phyloP scores from a whole-genome alignment of 805 yeast genomes.

The Kodamaea restingae region DNA sequence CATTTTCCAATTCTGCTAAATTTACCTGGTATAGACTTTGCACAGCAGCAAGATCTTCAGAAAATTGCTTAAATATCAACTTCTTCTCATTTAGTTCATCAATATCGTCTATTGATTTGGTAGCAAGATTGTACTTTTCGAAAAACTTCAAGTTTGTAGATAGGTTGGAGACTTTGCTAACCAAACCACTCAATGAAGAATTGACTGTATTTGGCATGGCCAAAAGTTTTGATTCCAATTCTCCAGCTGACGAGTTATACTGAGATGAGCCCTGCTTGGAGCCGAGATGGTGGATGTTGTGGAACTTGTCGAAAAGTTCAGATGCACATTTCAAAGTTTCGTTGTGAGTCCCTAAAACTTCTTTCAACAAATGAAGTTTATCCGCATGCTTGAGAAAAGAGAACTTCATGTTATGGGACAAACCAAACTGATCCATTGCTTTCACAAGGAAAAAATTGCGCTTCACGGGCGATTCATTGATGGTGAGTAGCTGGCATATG shows the following conservation, averaged over 20 bases:
- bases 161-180: slow-evolving; percentile 28
- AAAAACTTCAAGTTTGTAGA: slow-evolving; percentile 35
- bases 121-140: slow-evolving; percentile 34
- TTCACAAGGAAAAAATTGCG: slow-evolving; percentile 31
- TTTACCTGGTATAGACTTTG: slow-evolving; percentile 30
- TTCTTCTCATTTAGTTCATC: slow-evolving; percentile 37
- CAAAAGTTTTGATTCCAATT: background rate
- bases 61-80: slow-evolving; percentile 33
- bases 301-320: slow-evolving; percentile 26
- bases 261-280: background rate
- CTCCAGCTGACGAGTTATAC: background rate
- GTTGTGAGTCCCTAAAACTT: slow-evolving; percentile 22
- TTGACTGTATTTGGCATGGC: slow-evolving; percentile 6
- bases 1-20: slow-evolving; percentile 23
- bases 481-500: slow-evolving; percentile 35
- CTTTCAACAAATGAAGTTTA: slow-evolving; percentile 18
- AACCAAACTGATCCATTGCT: slow-evolving; percentile 18
- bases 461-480: slow-evolving; percentile 26
- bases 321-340: slow-evolving; percentile 19
- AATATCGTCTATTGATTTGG: slow-evolving; percentile 17
- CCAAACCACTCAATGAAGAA: slow-evolving; percentile 22
- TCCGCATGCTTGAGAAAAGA: slow-evolving; percentile 10
- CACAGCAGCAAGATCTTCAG: slow-evolving; percentile 26
- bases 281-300: background rate
- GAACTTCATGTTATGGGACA: background rate